Percentiles rank a stretch among this genome's conserved stretches.
Evolutionary conservation across 148 eudicot genomes (phyloP).

Genomic region (Salicornia ramosissima): DNA sequence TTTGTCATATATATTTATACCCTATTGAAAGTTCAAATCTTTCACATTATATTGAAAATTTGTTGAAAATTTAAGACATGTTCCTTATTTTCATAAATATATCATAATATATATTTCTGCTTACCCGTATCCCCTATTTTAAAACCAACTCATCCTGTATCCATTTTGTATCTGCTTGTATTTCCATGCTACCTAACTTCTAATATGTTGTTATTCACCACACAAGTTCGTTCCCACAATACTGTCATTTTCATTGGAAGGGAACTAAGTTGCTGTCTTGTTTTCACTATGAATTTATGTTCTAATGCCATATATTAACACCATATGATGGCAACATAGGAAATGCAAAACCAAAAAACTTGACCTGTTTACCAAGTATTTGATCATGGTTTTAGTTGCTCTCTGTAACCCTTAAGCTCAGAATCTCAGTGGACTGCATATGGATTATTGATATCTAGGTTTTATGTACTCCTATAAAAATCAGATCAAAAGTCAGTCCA

Average conservation of each 20-base stretch:
- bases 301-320: background rate
- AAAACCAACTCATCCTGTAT: too few species aligned
- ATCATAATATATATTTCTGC: too few species aligned
- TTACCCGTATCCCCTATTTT: too few species aligned
- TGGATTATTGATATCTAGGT: background rate
- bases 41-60: too few species aligned
- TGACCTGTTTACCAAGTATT: background rate
- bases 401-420: background rate
- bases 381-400: background rate
- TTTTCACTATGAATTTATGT: background rate
- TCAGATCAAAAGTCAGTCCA: background rate
- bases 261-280: background rate
- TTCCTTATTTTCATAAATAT: too few species aligned
- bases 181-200: too few species aligned
- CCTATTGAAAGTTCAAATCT: too few species aligned
- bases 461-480: background rate
- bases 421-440: background rate
- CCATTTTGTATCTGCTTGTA: too few species aligned
- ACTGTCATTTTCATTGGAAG: background rate
- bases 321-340: background rate
- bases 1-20: too few species aligned
- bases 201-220: background rate
- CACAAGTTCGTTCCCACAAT: background rate
- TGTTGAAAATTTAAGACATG: too few species aligned
- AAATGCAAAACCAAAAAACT: background rate